Evolutionary conservation across 192 early-diverging fungal genomes (phyloP).

Genomic region (Coemansia guatemalensis): DNA sequence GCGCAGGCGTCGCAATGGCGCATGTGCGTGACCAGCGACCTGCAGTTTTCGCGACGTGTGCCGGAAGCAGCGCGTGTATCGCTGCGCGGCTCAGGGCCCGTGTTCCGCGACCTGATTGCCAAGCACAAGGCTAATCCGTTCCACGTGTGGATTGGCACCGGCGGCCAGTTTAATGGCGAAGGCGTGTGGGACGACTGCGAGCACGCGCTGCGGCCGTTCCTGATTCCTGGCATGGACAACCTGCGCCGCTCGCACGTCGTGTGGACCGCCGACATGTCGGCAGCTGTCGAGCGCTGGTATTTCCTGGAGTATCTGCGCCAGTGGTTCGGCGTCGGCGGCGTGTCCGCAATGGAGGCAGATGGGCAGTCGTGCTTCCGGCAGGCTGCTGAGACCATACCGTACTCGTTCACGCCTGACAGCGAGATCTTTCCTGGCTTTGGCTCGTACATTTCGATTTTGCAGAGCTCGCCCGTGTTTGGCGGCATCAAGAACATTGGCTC

Average conservation of each 20-base stretch:
- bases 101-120: conserved; percentile 56
- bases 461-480: conserved; percentile 62
- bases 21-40: conserved; percentile 47
- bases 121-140: conserved; percentile 65
- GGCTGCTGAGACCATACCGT: conserved; percentile 70
- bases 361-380: conserved; percentile 57
- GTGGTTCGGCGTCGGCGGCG: conserved; percentile 50
- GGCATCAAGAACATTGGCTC: conserved; percentile 67
- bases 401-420: conserved; percentile 77
- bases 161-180: conserved; percentile 70
- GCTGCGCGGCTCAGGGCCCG: conserved; percentile 44
- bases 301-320: conserved; percentile 62
- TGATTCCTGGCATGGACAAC: conserved; percentile 31
- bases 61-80: conserved; percentile 28
- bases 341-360: conserved; percentile 21
- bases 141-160: conserved; percentile 70
- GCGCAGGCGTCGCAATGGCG: conserved; percentile 53
- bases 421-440: conserved; percentile 80
- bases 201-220: conserved; percentile 60
- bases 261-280: conserved; percentile 62
- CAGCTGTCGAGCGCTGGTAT: conserved; percentile 63
- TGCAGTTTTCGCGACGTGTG: conserved; percentile 34
- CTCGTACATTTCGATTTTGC: conserved; percentile 67
- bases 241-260: conserved; percentile 45
- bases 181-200: conserved; percentile 59